phyloP scores from a whole-genome alignment of 257 asterid genomes.

The Solanum medicagineum region DNA sequence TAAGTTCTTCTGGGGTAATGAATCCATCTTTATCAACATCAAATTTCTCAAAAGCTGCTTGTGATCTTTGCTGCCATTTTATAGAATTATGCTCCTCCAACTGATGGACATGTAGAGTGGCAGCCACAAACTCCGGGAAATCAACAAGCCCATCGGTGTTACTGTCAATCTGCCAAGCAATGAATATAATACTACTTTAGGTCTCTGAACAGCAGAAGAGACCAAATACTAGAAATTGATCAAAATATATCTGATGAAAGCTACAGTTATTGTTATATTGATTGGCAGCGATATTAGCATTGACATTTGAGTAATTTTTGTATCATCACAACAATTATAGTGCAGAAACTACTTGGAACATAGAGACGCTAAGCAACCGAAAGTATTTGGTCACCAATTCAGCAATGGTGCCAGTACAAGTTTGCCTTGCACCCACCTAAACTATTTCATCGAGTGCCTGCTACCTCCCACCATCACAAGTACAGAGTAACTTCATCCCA shows the following conservation, averaged over 20 bases:
- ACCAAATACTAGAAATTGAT: neutral
- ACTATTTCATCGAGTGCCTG: neutral
- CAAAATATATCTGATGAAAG: neutral
- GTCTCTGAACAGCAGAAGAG: neutral
- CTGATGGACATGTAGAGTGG: slow-evolving; percentile 71
- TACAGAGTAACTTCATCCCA: neutral
- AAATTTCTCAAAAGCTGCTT: slow-evolving; percentile 67
- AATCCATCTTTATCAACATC: slow-evolving; percentile 73
- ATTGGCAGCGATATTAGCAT: neutral
- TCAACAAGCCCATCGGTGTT: slow-evolving; percentile 82
- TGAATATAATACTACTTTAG: neutral
- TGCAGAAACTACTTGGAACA: neutral
- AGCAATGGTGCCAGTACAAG: neutral
- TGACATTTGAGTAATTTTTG: neutral
- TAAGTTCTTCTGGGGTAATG: slow-evolving; percentile 67
- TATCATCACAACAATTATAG: neutral
- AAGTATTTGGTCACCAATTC: neutral
- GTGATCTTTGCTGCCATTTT: slow-evolving; percentile 63
- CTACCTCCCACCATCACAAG: neutral
- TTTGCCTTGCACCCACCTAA: neutral
- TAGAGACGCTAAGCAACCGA: neutral
- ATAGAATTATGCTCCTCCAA: slow-evolving; percentile 64
- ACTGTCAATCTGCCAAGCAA: slow-evolving; percentile 57
- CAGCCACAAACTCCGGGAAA: slow-evolving; percentile 77
- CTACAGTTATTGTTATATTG: neutral